Evolutionary conservation across 768 basidiomycete genomes (phyloP).

Genomic region (Exidia glandulosa): DNA sequence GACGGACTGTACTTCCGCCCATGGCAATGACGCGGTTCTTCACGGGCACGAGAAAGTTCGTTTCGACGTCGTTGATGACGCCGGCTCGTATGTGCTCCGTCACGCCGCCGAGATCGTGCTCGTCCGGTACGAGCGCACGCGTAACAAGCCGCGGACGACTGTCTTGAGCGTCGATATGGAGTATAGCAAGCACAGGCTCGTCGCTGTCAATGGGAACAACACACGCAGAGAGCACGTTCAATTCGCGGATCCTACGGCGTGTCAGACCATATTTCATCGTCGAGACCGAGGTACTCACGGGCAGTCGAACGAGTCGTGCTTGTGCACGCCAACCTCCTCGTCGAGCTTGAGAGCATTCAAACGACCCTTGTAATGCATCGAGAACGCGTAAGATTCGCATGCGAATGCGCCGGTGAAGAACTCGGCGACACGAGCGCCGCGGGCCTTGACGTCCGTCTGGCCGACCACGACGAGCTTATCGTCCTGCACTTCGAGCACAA

Average conservation of each 20-base stretch:
- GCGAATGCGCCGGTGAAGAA: conserved; percentile 60
- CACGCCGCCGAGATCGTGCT: conserved; percentile 12
- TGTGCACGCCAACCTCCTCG: conserved; percentile 12
- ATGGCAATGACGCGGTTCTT: conserved; percentile 12
- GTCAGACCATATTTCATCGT: background rate
- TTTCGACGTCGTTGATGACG: conserved; percentile 2
- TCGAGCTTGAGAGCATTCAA: conserved; percentile 52
- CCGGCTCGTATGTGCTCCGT: conserved; percentile 24
- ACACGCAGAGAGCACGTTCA: conserved; percentile 55
- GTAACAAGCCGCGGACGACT: conserved; percentile 21
- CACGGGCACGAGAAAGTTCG: conserved; percentile 5
- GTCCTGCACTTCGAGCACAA: background rate
- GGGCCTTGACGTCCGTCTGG: conserved; percentile 32
- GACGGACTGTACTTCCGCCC: background rate
- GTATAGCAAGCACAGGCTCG: conserved; percentile 46
- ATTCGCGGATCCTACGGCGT: conserved; percentile 42
- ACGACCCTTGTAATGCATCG: conserved; percentile 58
- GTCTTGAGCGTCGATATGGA: conserved; percentile 48
- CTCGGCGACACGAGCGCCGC: conserved; percentile 49
- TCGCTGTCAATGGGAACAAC: conserved; percentile 39
- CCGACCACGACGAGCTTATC: conserved; percentile 48
- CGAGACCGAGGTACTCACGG: conserved; percentile 3
- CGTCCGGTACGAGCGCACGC: conserved; percentile 8
- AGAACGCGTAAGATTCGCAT: conserved; percentile 46
- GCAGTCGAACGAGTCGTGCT: conserved; percentile 11